Evolutionary conservation across 495 filamentous ascomycete genomes (phyloP).

Genomic region (Copromyces sp.): DNA sequence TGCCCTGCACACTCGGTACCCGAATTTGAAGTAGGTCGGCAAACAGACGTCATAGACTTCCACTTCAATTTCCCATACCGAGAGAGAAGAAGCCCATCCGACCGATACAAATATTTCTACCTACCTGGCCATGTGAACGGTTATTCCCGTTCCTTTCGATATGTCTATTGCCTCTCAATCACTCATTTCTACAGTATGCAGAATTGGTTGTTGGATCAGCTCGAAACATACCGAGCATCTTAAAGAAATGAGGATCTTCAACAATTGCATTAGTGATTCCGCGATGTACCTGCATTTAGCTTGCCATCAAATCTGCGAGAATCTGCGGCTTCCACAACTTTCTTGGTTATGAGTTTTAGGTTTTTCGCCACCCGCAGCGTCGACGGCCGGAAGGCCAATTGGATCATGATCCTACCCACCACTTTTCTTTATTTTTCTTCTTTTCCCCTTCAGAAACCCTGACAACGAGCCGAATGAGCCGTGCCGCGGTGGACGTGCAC

Average conservation of each 20-base stretch:
- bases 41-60: background rate
- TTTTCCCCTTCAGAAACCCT: background rate
- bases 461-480: background rate
- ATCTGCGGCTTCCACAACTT: background rate
- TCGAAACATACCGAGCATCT: background rate
- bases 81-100: no score
- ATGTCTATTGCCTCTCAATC: no score
- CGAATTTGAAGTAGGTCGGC: background rate
- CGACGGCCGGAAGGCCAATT: background rate
- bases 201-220: no score
- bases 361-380: background rate
- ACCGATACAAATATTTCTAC: no score
- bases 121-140: no score
- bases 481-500: background rate
- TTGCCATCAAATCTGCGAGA: background rate
- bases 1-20: background rate
- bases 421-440: background rate
- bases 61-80: no score
- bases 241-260: background rate
- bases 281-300: background rate
- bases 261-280: background rate
- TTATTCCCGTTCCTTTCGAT: no score
- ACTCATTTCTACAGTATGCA: no score
- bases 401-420: background rate
- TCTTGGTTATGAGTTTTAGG: background rate